Conservation (phyloP, 2,329 filamentous ascomycete genomes). For the Colletotrichum sp. region DNA sequence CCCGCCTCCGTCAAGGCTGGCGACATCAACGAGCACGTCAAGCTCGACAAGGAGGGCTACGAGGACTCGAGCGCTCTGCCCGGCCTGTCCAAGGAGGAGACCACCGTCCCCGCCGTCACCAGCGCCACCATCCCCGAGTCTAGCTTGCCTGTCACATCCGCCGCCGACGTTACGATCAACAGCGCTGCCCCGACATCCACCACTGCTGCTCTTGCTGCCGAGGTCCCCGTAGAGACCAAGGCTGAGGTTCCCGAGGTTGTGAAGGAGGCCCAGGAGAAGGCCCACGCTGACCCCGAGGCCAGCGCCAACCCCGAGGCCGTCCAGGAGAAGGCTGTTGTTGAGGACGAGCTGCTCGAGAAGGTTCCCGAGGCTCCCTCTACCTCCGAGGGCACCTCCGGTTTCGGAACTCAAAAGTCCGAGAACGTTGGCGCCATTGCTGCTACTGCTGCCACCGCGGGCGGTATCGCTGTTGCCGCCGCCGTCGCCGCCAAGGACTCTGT, state of each 20-base stretch:
- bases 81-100: slow-evolving; percentile 46
- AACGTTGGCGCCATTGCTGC: slow-evolving; percentile 43
- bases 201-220: slow-evolving; percentile 71
- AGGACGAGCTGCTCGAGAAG: slow-evolving; percentile 73
- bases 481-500: slow-evolving; percentile 31
- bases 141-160: slow-evolving; percentile 68
- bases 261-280: slow-evolving; percentile 74
- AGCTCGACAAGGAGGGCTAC: slow-evolving; percentile 85
- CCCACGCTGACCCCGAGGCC: slow-evolving; percentile 69
- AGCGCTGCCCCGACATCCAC: slow-evolving; percentile 63
- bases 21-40: slow-evolving; percentile 73
- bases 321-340: slow-evolving; percentile 72
- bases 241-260: slow-evolving; percentile 66
- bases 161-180: slow-evolving; percentile 52
- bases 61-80: slow-evolving; percentile 75
- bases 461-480: slow-evolving; percentile 37
- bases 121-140: slow-evolving; percentile 81
- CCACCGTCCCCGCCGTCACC: slow-evolving; percentile 56
- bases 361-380: slow-evolving; percentile 65
- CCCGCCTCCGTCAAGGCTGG: slow-evolving; percentile 73
- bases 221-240: slow-evolving; percentile 68
- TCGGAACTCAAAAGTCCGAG: slow-evolving; percentile 59
- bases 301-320: slow-evolving; percentile 70
- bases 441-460: slow-evolving; percentile 39
- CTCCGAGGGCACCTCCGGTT: slow-evolving; percentile 58